phyloP scores from a whole-genome alignment of 2,329 filamentous ascomycete species.

The Neonectria magnoliae region DNA sequence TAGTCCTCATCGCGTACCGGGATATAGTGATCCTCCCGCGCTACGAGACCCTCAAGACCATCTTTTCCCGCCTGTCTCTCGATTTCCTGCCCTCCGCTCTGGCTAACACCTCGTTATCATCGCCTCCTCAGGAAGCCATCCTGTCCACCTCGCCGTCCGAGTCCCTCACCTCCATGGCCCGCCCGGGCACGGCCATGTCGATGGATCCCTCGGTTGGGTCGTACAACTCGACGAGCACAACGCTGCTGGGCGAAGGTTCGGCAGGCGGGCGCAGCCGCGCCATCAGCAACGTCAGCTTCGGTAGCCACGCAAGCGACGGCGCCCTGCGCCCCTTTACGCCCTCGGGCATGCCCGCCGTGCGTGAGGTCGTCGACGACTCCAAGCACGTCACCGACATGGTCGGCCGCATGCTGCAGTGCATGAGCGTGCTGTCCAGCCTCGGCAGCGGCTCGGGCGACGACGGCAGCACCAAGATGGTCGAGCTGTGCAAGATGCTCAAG shows the following conservation, averaged over 20 bases:
- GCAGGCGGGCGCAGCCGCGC: conserved; percentile 76
- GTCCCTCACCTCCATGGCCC: conserved; percentile 56
- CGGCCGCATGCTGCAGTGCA: conserved; percentile 94
- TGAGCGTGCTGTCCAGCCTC: conserved; percentile 86
- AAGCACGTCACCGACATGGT: conserved; percentile 93
- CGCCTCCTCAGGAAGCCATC: conserved; percentile 61
- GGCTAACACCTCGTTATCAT: conserved; percentile 62
- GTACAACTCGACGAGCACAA: conserved; percentile 83
- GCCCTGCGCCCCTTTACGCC: conserved; percentile 63
- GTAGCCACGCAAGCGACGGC: conserved; percentile 61
- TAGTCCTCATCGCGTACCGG: conserved; percentile 88
- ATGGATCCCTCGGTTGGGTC: conserved; percentile 79
- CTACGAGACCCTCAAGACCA: conserved; percentile 87
- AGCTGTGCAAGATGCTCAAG: conserved; percentile 87
- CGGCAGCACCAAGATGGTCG: conserved; percentile 80
- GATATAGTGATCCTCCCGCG: conserved; percentile 89
- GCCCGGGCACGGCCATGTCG: conserved; percentile 79
- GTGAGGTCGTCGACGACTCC: conserved; percentile 72
- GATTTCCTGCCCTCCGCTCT: conserved; percentile 74
- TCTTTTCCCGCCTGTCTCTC: conserved; percentile 88
- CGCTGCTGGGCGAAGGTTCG: conserved; percentile 74
- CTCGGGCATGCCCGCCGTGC: conserved; percentile 51
- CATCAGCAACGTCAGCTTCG: conserved; percentile 83
- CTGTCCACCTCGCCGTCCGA: conserved; percentile 63
- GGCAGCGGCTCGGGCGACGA: conserved; percentile 72